phyloP scores from a whole-genome alignment of 164 flowering plant species.

The Stephania cephalantha region DNA sequence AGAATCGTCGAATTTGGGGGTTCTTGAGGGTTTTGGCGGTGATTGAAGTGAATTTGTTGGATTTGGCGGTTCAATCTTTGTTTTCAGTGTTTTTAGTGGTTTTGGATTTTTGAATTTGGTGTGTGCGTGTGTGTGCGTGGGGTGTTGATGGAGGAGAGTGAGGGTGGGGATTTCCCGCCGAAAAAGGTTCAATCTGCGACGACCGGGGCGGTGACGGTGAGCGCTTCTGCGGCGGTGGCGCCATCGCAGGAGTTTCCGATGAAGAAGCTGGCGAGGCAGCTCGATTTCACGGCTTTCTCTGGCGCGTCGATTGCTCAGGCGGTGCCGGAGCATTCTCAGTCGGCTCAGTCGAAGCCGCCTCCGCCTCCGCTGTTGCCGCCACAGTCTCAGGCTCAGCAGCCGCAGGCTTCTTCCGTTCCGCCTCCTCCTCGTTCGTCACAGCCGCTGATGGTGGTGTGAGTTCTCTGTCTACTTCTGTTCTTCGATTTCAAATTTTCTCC shows the following conservation, averaged over 20 bases:
- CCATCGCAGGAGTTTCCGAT: constrained; percentile 33
- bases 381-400: not conserved
- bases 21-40: constrained; percentile 18
- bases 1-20: constrained; percentile 17
- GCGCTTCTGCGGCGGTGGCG: constrained; percentile 8
- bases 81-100: constrained; percentile 1
- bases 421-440: constrained; percentile 29
- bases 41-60: constrained; percentile 14
- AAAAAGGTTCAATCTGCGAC: constrained; percentile 30
- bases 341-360: constrained; percentile 9
- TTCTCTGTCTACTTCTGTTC: not conserved
- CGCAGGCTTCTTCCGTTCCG: not conserved
- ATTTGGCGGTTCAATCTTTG: not conserved
- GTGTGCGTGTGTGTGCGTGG: no score
- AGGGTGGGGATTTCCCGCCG: constrained; percentile 49
- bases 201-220: not conserved
- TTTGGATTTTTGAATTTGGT: constrained; percentile 16
- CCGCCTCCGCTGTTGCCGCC: constrained; percentile 18
- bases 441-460: constrained; percentile 7
- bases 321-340: constrained; percentile 11
- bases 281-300: constrained; percentile 60
- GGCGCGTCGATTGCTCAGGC: constrained; percentile 4
- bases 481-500: not conserved
- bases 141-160: constrained; percentile 48
- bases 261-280: constrained; percentile 88